Conservation (phyloP, 106 monocot genomes). For the Cymbidium sinense region DNA sequence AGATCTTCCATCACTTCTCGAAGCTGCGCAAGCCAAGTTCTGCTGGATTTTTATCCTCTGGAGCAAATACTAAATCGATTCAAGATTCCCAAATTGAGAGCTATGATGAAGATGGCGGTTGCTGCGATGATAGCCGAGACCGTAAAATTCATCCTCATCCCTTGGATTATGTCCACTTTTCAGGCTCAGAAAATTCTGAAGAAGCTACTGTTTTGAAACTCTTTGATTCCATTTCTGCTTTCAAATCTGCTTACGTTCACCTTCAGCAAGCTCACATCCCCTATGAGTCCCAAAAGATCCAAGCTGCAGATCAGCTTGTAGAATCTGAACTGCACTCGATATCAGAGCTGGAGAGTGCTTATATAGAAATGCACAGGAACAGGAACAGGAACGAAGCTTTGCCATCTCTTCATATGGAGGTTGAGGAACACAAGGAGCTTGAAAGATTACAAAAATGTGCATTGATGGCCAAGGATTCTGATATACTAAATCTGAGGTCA, state of each 20-base stretch:
- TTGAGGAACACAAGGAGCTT: conserved; percentile 2
- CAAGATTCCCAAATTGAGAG: background rate
- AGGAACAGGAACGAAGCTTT: conserved; percentile 35
- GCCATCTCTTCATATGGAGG: conserved; percentile 34
- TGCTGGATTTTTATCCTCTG: background rate
- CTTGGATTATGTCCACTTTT: background rate
- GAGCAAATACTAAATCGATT: background rate
- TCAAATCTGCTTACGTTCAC: conserved; percentile 72
- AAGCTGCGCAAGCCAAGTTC: background rate
- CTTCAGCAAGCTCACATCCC: conserved; percentile 86
- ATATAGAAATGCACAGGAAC: conserved; percentile 38
- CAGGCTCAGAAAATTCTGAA: background rate
- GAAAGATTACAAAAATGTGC: background rate
- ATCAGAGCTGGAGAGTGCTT: conserved; percentile 66
- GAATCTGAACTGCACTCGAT: conserved; percentile 68
- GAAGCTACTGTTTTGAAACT: background rate
- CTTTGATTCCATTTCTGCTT: conserved; percentile 37
- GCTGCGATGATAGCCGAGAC: background rate
- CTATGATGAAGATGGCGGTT: background rate
- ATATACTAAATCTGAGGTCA: conserved; percentile 1
- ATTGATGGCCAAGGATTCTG: conserved; percentile 9
- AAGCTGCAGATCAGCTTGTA: conserved; percentile 69
- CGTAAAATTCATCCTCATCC: conserved; percentile 4
- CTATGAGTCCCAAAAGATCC: conserved; percentile 74
- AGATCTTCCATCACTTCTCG: background rate